A percentile compares a stretch with the other conserved stretches of the same genome.
Evolutionary conservation across 257 asterid genomes (phyloP).

Genomic region (Primulina huaijiensis): DNA sequence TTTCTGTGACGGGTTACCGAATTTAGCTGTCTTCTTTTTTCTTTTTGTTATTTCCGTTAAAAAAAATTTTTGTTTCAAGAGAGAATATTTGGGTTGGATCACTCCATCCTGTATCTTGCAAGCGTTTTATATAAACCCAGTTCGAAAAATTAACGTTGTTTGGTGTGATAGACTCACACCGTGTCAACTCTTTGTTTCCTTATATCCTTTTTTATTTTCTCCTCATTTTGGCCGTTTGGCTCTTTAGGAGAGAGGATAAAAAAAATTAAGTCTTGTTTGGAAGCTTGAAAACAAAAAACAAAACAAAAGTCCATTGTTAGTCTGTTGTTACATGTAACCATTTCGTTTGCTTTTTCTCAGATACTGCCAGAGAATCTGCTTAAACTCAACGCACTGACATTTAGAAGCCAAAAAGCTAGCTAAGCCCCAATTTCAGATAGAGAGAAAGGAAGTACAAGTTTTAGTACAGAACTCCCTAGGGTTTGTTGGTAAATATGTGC

Average conservation of each 20-base stretch:
- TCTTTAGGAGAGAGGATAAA: conserved; percentile 21
- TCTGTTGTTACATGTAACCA: conserved; percentile 24
- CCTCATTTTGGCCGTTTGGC: conserved; percentile 15
- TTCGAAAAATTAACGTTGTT: background rate
- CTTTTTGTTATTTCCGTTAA: background rate
- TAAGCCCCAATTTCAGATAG: conserved; percentile 3
- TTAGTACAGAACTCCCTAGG: conserved; percentile 15
- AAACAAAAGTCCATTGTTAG: conserved; percentile 25
- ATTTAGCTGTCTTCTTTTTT: background rate
- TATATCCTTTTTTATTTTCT: background rate
- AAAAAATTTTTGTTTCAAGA: conserved; percentile 5
- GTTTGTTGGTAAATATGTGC: conserved; percentile 25
- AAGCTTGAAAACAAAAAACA: conserved; percentile 12
- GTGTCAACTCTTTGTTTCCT: background rate
- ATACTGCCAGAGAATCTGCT: conserved; percentile 30
- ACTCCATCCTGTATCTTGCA: conserved; percentile 20
- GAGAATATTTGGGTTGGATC: conserved; percentile 16
- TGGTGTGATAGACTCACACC: conserved; percentile 16
- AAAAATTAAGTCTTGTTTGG: conserved; percentile 17
- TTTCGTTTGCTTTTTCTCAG: conserved; percentile 27
- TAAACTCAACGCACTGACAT: conserved; percentile 26
- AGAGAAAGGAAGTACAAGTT: conserved; percentile 15
- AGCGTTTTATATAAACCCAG: conserved; percentile 18
- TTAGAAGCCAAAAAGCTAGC: conserved; percentile 10
- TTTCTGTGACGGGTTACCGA: background rate